Evolutionary conservation across 1,139 yeast species (phyloP).

Genomic region (Pichia sp.): DNA sequence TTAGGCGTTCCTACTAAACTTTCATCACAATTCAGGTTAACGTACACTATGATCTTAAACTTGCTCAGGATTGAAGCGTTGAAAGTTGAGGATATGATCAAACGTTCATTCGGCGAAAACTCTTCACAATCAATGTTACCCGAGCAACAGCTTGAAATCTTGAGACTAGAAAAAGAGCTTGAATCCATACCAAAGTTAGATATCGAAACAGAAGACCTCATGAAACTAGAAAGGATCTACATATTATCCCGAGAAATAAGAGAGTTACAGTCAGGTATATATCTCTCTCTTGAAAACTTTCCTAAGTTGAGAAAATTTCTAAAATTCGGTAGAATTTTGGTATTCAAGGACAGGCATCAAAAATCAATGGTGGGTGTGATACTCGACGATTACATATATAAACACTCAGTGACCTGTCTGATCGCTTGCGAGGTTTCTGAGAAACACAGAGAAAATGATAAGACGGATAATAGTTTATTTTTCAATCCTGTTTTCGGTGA

Average conservation of each 20-base stretch:
- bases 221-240: slow-evolving; percentile 44
- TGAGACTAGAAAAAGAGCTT: slow-evolving; percentile 47
- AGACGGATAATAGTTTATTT: slow-evolving; percentile 16
- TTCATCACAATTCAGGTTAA: slow-evolving; percentile 85
- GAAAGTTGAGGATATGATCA: slow-evolving; percentile 95
- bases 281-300: slow-evolving; percentile 1
- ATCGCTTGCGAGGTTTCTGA: neutral
- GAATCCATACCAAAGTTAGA: slow-evolving; percentile 34
- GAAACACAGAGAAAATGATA: neutral
- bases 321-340: slow-evolving; percentile 51
- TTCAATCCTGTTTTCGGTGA: slow-evolving; percentile 27
- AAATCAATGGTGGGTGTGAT: slow-evolving; percentile 42
- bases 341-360: slow-evolving; percentile 47
- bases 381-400: slow-evolving; percentile 9
- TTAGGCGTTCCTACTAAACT: slow-evolving; percentile 87
- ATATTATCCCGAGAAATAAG: slow-evolving; percentile 14
- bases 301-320: slow-evolving; percentile 9
- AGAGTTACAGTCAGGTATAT: neutral
- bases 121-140: slow-evolving; percentile 82
- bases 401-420: slow-evolving; percentile 10
- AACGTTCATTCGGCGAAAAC: slow-evolving; percentile 91
- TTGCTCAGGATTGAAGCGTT: slow-evolving; percentile 88
- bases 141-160: slow-evolving; percentile 70
- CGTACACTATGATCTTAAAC: slow-evolving; percentile 93
- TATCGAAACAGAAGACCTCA: slow-evolving; percentile 37